Conservation (phyloP, 768 basidiomycete species). For the Dacryopinax spathularia region DNA sequence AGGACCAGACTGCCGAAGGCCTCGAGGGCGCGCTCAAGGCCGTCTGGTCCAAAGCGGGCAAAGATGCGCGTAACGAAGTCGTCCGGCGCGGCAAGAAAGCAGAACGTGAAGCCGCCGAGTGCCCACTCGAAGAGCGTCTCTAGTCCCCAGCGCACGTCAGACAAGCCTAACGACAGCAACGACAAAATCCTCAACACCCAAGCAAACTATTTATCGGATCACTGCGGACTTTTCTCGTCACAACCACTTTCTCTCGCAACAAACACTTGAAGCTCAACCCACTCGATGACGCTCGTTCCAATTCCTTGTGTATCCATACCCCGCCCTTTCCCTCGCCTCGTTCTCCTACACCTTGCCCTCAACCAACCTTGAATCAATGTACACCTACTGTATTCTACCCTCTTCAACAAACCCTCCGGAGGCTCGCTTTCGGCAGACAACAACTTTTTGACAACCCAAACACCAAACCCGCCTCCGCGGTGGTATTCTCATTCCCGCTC, state of each 20-base stretch:
- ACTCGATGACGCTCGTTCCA: not conserved
- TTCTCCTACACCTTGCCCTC: no score
- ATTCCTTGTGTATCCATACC: conserved; percentile 1
- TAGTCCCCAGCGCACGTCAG: not conserved
- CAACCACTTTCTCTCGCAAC: not conserved
- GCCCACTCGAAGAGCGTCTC: not conserved
- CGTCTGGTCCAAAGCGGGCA: not conserved
- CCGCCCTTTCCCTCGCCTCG: no score
- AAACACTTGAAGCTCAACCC: not conserved
- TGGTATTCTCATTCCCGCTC: no score
- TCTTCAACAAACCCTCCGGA: no score
- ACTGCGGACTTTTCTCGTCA: not conserved
- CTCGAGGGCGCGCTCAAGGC: not conserved
- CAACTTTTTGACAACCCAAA: no score
- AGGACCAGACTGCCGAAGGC: not conserved
- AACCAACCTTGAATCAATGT: no score
- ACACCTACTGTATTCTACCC: no score
- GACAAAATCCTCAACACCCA: not conserved
- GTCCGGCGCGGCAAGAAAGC: not conserved
- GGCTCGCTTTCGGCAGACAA: no score
- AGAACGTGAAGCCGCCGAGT: not conserved
- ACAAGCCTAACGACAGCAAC: not conserved
- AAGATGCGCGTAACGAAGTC: not conserved
- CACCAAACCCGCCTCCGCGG: no score
- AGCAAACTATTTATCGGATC: conserved; percentile 2